Base-by-base conservation (phyloP, 768 basidiomycete species). In the Lepiota brunneoincarnata region DNA sequence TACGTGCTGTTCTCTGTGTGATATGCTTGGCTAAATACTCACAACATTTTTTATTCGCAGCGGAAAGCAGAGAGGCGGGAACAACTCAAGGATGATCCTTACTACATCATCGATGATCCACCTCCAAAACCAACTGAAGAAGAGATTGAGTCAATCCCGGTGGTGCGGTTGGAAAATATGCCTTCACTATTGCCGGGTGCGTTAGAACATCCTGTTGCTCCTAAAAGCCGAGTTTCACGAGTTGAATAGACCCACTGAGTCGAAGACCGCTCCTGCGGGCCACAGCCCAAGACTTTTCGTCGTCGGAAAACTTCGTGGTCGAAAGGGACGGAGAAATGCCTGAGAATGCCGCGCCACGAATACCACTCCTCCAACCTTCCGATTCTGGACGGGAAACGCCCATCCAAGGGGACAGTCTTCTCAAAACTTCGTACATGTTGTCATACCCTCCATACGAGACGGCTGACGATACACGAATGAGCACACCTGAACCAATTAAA, bases 81-180 rank as follows among this genome's bases (percentile, higher is more conserved):
- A 46, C 82, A 86, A 55, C 75, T 86, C 58, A 82, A 82, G 37
- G 90, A 93, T 58, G 93, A 98, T 64, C 94, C 95, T 3, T 97
- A 93, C 71, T 95, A 97, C 68, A 85, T 97, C 58, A 76, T 85
- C 36, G 88, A 91, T 59, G 81, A 83, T 38, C 71, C 67, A 50
- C 73, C 80, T 1, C 64, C 75, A 58, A 73, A 69, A 17, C 47
- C 39, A 51, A 48, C 55, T 21, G 57, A 69, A 6, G 79, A 82
- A 11, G 92, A 97, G 63, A 59, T 97, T n/a, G 93, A 97, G 61
- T 82, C 86, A 7, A 98, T 98, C 69, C 95, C 96, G 0, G 83
- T 99, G 20, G 91, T 98, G 26, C 81, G 75, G 56, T 70, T 98
- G 42, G 91, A 96, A 38, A 84, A 79, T 54, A 78, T 90, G 68